phyloP scores from a whole-genome alignment of 164 flowering plant species.

The Annona squamosa region DNA sequence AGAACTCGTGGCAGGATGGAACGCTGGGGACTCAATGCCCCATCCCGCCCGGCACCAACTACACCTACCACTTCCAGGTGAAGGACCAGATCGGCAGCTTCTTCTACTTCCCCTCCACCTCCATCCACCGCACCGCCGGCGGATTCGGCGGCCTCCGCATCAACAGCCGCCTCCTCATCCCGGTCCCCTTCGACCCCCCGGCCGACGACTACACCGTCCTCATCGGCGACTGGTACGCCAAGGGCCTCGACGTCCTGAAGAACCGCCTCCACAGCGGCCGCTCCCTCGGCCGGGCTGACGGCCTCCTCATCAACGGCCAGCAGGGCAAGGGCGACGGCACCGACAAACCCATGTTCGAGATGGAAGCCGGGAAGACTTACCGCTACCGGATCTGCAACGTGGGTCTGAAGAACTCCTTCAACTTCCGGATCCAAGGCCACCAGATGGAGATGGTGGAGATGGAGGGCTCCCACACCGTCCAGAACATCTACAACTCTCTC shows the following conservation, averaged over 20 bases:
- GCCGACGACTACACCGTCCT: constrained; percentile 60
- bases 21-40: constrained; percentile 75
- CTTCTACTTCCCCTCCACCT: constrained; percentile 59
- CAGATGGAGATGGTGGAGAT: constrained; percentile 55
- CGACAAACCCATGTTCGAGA: background rate
- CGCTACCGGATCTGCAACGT: constrained; percentile 39
- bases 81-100: constrained; percentile 74
- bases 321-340: background rate
- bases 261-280: background rate
- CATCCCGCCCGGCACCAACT: constrained; percentile 51
- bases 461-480: constrained; percentile 61
- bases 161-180: constrained; percentile 49
- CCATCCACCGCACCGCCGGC: constrained; percentile 59
- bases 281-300: background rate
- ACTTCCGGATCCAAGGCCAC: constrained; percentile 62
- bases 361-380: background rate
- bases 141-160: constrained; percentile 68
- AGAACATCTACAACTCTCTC: constrained; percentile 49
- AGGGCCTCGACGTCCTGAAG: constrained; percentile 25
- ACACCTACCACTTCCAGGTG: constrained; percentile 57
- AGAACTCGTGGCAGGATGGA: constrained; percentile 84
- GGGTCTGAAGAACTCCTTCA: constrained; percentile 45
- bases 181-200: constrained; percentile 53
- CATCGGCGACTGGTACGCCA: constrained; percentile 57
- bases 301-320: background rate